phyloP scores from a whole-genome alignment of 2,329 filamentous ascomycete species.

The Microsporum ferrugineum region DNA sequence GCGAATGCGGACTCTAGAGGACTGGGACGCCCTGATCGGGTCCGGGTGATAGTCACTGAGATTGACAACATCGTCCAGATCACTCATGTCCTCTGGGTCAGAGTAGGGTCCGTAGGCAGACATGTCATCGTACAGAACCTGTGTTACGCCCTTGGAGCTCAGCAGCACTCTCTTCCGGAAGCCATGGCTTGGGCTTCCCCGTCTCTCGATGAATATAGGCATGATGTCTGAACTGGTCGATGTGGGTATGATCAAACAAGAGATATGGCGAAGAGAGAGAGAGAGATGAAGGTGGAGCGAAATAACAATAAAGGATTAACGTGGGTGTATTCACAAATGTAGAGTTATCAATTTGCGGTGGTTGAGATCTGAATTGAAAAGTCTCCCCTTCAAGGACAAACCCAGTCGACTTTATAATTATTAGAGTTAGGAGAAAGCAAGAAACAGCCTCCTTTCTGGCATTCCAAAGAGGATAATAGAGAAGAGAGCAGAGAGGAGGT shows the following conservation, averaged over 20 bases:
- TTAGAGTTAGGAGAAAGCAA: not conserved
- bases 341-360: not conserved
- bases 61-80: not conserved
- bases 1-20: not conserved
- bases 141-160: not conserved
- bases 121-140: not conserved
- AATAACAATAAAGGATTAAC: not conserved
- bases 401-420: constrained; percentile 3
- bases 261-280: not conserved
- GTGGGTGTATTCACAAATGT: not conserved
- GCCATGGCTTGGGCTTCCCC: not conserved
- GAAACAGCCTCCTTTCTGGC: not conserved
- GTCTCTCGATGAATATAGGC: not conserved
- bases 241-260: not conserved
- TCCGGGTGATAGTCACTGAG: not conserved
- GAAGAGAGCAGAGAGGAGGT: not conserved
- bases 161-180: not conserved
- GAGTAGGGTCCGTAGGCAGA: not conserved
- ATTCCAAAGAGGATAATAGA: not conserved
- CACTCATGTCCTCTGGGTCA: not conserved
- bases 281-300: not conserved
- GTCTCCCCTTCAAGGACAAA: not conserved
- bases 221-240: not conserved
- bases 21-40: not conserved
- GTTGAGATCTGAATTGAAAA: constrained; percentile 1